Evolutionary conservation across 2,329 filamentous ascomycete genomes (phyloP).

Genomic region (Cytospora chrysosperma): DNA sequence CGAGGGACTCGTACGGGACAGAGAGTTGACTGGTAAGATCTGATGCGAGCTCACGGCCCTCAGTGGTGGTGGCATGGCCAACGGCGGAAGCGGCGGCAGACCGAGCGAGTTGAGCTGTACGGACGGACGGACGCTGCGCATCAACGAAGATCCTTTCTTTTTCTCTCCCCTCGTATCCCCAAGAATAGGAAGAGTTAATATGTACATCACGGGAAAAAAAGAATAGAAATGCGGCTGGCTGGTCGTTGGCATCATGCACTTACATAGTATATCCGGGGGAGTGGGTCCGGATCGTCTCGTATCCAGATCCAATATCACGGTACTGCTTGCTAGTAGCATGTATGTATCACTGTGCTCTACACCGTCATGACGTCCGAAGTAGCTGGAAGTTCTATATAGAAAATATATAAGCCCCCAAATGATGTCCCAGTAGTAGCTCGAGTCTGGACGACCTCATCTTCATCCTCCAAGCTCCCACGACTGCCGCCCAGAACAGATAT

Average conservation of each 20-base stretch:
- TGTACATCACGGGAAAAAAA: not conserved
- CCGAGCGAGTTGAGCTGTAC: not conserved
- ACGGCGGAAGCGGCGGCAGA: not conserved
- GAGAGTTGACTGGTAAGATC: not conserved
- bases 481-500: not conserved
- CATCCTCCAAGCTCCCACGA: not conserved
- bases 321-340: not conserved
- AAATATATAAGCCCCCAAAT: not conserved
- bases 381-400: not conserved
- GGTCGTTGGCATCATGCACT: not conserved
- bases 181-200: not conserved
- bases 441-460: not conserved
- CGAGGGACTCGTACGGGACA: not conserved
- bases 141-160: not conserved
- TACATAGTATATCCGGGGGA: not conserved
- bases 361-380: not conserved
- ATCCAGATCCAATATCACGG: not conserved
- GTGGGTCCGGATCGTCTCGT: not conserved
- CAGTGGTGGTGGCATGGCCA: not conserved
- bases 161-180: conserved; percentile 5
- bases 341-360: not conserved
- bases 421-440: not conserved
- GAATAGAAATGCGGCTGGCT: not conserved
- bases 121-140: not conserved
- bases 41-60: not conserved